Evolutionary conservation across 2,329 filamentous ascomycete species (phyloP).

Genomic region (Arthrobotrys musiformis): DNA sequence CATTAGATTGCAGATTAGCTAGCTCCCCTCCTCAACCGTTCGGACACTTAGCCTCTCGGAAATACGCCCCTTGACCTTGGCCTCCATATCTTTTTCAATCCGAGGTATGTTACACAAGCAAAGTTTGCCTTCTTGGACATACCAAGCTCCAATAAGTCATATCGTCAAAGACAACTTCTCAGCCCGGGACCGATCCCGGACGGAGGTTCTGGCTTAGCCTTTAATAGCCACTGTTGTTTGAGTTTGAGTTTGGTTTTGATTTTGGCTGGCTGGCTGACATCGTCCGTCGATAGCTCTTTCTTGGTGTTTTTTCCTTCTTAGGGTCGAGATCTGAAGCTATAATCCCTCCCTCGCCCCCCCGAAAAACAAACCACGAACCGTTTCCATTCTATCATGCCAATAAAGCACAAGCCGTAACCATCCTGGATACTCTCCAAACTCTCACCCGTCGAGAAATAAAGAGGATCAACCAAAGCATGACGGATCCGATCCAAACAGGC

Average conservation of each 20-base stretch:
- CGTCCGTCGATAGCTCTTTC: not conserved
- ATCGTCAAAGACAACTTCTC: too few species aligned
- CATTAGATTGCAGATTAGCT: not conserved
- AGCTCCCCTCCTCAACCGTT: not conserved
- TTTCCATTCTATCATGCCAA: constrained; percentile 52
- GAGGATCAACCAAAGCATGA: constrained; percentile 21
- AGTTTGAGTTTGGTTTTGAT: constrained; percentile 23
- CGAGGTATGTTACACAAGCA: constrained; percentile 56
- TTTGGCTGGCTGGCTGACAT: constrained; percentile 3
- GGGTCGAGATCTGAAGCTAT: constrained; percentile 4
- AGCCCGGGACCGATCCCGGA: constrained; percentile 1
- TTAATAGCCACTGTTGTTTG: not conserved
- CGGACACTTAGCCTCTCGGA: constrained; percentile 38
- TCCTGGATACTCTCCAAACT: constrained; percentile 50
- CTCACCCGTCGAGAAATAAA: constrained; percentile 31
- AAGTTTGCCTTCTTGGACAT: constrained; percentile 43
- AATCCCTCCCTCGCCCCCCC: not conserved
- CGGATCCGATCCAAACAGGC: constrained; percentile 30
- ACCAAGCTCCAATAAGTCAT: constrained; percentile 20
- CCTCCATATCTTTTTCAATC: constrained; percentile 26
- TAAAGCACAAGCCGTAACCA: constrained; percentile 55
- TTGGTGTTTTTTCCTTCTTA: not conserved
- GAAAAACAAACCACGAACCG: not conserved
- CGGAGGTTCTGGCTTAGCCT: constrained; percentile 15
- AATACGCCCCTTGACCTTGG: constrained; percentile 14